Base-by-base conservation (phyloP, 2,329 filamentous ascomycete genomes). In the Sporothrix mexicana region DNA sequence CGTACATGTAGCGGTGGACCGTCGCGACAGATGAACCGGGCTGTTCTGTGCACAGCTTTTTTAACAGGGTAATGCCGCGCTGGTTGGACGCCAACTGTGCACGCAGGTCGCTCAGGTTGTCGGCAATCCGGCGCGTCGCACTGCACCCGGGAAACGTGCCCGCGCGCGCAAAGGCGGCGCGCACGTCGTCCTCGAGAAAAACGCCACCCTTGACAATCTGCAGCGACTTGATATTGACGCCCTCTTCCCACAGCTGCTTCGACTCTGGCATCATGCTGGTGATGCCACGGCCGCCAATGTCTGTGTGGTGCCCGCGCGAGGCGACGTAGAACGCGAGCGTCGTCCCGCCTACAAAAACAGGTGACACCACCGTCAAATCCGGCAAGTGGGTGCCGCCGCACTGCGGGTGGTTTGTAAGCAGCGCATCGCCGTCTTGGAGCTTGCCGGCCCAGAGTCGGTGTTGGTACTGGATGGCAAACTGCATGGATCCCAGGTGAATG, bases 311-410 rank as follows among this genome's bases (percentile, higher is more conserved):
- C 0, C 92, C 93, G 49, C 93, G 87, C 1, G 91, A 93, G 0
- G 93, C 93, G 1, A 93, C 92, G 75, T 94, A 95, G 81, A 95
- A 95, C 69, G 94, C 86, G 73, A 95, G 94, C n/a, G 91, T 88
- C 70, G n/a, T n/a, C n/a, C 91, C 79, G n/a, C 80, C 78, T 73
- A 89, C 89, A 36, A 95, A 95, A 0, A 92, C 92, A 0, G 93
- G 93, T n/a, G 92, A 95, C 70, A 94, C 86, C n/a, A 94, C 90
- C 0, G 93, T 96, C 73, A 96, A 92, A 78, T 96, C 93, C 0
- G 93, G 93, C 23, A 96, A 82, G 83, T 96, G 93, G 0, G 93
- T 96, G 55, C 72, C 72, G 9, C 72, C 72, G 20, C 15, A 36
- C 9, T 36, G 23, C 1, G 93, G 93, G 77, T 95, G 93, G 77